phyloP scores from a whole-genome alignment of 1,284 basidiomycete species.

The Ustilago trichophora region DNA sequence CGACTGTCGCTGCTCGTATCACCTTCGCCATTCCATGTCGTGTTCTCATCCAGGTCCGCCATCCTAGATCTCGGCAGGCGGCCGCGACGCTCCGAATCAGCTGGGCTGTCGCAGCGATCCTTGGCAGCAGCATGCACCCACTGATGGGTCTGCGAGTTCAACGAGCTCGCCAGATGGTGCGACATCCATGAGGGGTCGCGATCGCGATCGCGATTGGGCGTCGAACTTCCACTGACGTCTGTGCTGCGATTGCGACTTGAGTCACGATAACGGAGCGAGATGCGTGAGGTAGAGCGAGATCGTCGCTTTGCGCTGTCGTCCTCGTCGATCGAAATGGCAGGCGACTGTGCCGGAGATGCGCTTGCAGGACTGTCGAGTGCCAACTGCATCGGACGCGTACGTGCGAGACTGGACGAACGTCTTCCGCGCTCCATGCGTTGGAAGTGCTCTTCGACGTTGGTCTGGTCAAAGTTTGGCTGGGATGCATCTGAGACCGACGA shows the following conservation, averaged over 20 bases:
- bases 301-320: slow-evolving; percentile 11
- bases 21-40: slow-evolving; percentile 42
- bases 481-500: neutral
- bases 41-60: slow-evolving; percentile 49
- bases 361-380: slow-evolving; percentile 19
- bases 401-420: slow-evolving; percentile 40
- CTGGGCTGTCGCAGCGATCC: slow-evolving; percentile 43
- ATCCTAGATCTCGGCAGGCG: slow-evolving; percentile 33
- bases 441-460: slow-evolving; percentile 13
- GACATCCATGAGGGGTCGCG: slow-evolving; percentile 26
- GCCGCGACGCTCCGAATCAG: slow-evolving; percentile 43
- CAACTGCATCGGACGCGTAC: slow-evolving; percentile 20
- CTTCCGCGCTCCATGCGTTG: slow-evolving; percentile 19
- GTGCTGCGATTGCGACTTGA: slow-evolving; percentile 39
- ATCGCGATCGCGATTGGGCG: slow-evolving; percentile 38
- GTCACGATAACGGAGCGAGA: slow-evolving; percentile 27
- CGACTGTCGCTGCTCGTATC: slow-evolving; percentile 19
- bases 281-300: slow-evolving; percentile 39
- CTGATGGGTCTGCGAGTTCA: slow-evolving; percentile 13
- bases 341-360: slow-evolving; percentile 13
- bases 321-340: slow-evolving; percentile 14
- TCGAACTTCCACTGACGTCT: slow-evolving; percentile 36
- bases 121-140: slow-evolving; percentile 13
- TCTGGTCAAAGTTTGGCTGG: slow-evolving; percentile 11
- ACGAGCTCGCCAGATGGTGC: slow-evolving; percentile 19